phyloP scores from a whole-genome alignment of 2,329 filamentous ascomycete genomes.

The Grosmannia serpens region DNA sequence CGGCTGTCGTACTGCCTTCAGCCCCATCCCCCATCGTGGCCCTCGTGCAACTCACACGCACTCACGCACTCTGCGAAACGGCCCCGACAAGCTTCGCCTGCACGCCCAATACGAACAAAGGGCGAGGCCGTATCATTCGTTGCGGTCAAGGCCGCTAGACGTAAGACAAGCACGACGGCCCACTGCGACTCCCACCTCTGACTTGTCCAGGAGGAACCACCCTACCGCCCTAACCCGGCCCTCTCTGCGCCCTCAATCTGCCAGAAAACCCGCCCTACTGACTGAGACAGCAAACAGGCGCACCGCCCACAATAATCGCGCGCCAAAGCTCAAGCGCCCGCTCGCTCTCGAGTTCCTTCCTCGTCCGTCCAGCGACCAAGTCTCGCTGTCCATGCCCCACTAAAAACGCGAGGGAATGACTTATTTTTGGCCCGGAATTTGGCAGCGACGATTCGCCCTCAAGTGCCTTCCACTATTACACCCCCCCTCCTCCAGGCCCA shows the following conservation, averaged over 20 bases:
- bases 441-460: background rate
- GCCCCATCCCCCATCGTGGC: background rate
- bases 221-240: background rate
- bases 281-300: constrained; percentile 4
- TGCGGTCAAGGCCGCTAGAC: background rate
- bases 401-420: background rate
- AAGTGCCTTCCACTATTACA: background rate
- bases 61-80: background rate
- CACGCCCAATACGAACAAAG: background rate
- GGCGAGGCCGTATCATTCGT: background rate
- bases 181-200: background rate
- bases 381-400: background rate
- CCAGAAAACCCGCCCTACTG: background rate
- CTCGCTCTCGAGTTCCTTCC: background rate
- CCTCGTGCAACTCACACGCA: background rate
- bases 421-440: constrained; percentile 8
- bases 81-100: background rate
- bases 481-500: background rate
- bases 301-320: constrained; percentile 10
- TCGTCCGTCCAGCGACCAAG: background rate
- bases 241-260: background rate
- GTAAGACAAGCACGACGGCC: background rate
- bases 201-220: background rate
- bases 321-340: constrained; percentile 12
- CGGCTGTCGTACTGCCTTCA: too few species aligned